Evolutionary conservation across 2,329 filamentous ascomycete genomes (phyloP).

Genomic region (Orbilia ellipsospora): DNA sequence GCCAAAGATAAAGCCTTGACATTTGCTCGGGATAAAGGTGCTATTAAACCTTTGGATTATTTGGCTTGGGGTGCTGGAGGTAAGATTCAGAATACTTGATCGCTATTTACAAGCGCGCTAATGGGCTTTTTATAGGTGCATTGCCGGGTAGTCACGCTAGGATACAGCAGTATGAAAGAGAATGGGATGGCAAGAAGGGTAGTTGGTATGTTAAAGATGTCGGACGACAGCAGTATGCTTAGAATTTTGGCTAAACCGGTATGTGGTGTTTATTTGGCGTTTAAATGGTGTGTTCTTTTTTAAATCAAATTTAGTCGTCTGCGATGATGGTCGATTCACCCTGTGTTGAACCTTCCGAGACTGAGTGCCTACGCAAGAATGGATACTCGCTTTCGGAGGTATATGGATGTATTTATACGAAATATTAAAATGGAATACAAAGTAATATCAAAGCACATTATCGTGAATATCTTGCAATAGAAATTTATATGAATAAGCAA

Average conservation of each 20-base stretch:
- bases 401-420: no score
- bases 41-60: slow-evolving; percentile 51
- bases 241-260: neutral
- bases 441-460: neutral
- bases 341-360: neutral
- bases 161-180: slow-evolving; percentile 46
- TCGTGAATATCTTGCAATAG: neutral
- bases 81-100: neutral
- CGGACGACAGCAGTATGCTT: slow-evolving; percentile 35
- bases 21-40: slow-evolving; percentile 45
- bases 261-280: neutral
- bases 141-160: slow-evolving; percentile 45
- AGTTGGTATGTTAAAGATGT: slow-evolving; percentile 52
- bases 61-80: slow-evolving; percentile 53
- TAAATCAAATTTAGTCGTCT: neutral
- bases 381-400: no score
- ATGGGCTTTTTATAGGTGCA: slow-evolving; percentile 24
- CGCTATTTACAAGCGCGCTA: neutral
- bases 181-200: slow-evolving; percentile 51
- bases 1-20: slow-evolving; percentile 49
- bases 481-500: neutral
- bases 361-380: neutral
- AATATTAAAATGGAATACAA: neutral
- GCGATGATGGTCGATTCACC: neutral
- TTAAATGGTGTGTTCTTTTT: neutral